phyloP scores from a whole-genome alignment of 495 filamentous ascomycete genomes.

The Daldinia bambusicola region DNA sequence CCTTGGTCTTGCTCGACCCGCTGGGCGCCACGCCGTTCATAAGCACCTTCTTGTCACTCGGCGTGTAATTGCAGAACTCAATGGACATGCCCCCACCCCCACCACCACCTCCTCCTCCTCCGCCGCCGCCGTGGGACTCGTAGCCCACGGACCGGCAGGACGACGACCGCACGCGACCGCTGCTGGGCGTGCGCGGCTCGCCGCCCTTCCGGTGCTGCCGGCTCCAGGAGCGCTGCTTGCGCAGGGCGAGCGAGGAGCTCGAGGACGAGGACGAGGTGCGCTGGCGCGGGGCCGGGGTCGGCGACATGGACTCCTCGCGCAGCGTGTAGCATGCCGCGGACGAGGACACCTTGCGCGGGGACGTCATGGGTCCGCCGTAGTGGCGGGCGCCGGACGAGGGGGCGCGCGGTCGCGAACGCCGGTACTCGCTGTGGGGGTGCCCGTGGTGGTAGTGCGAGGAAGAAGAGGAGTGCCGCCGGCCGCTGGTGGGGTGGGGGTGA shows the following conservation, averaged over 20 bases:
- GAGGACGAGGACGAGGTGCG: constrained; percentile 30
- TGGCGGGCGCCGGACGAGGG: constrained; percentile 57
- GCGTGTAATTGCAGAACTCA: constrained; percentile 94
- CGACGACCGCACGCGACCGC: constrained; percentile 8
- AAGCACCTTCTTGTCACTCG: constrained; percentile 79
- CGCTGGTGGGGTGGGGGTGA: too few relatives aligned
- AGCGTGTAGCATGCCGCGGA: constrained; percentile 33
- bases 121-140: constrained; percentile 10
- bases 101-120: constrained; percentile 25
- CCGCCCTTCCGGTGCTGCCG: constrained; percentile 15
- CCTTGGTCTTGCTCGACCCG: constrained; percentile 93
- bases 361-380: constrained; percentile 44
- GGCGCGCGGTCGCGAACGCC: constrained; percentile 54
- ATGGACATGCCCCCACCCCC: constrained; percentile 55
- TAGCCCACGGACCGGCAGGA: constrained; percentile 24
- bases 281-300: constrained; percentile 31
- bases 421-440: constrained; percentile 36
- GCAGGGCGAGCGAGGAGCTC: constrained; percentile 36
- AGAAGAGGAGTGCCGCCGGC: constrained; percentile 2
- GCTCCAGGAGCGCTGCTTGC: constrained; percentile 44
- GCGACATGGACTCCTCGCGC: constrained; percentile 40
- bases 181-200: constrained; percentile 37
- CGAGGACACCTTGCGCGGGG: constrained; percentile 52
- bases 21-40: constrained; percentile 91
- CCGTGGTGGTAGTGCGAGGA: constrained; percentile 26